Conservation (phyloP, 441 rosid genomes). For the Pelargonium myrrhifolium region DNA sequence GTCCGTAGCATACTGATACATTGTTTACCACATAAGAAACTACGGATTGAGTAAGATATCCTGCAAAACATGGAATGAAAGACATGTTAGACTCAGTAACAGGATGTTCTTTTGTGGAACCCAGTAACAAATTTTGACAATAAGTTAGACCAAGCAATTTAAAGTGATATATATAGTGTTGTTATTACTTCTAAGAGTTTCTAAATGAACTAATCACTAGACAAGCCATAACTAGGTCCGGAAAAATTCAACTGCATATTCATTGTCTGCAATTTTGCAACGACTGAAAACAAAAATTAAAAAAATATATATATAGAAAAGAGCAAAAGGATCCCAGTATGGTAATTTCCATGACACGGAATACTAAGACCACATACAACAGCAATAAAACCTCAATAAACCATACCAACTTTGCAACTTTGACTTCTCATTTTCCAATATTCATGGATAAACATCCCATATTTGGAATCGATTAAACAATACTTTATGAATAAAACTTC, state of each 20-base stretch:
- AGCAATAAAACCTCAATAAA: no score
- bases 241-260: neutral
- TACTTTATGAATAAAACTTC: no score
- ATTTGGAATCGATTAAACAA: no score
- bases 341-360: neutral
- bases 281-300: neutral
- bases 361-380: no score
- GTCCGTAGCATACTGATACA: conserved; percentile 19
- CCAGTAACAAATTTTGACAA: neutral
- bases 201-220: neutral
- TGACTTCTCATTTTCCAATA: no score
- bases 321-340: neutral
- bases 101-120: neutral
- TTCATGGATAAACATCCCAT: no score
- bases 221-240: neutral
- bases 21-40: conserved; percentile 30
- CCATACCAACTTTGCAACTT: no score
- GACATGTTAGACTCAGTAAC: neutral
- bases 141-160: neutral
- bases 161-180: neutral
- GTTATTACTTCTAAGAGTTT: neutral
- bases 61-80: conserved; percentile 33
- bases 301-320: neutral
- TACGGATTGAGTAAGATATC: conserved; percentile 14
- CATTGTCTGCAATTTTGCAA: neutral